Evolutionary conservation across 805 yeast species (phyloP).

Genomic region (Spencermartinsiella europaea): DNA sequence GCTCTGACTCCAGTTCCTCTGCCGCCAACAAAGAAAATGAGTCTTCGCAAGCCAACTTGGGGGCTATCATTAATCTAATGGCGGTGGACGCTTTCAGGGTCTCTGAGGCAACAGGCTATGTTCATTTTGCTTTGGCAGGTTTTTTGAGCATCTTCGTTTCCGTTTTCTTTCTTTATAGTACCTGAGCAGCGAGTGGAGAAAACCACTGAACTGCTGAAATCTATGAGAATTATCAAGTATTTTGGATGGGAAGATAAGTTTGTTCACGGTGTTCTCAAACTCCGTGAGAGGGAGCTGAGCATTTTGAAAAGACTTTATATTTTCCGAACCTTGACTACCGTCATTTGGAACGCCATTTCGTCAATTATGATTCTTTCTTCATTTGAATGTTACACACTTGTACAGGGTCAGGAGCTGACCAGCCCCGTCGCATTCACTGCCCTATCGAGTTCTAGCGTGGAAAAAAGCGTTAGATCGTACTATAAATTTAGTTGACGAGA

Average conservation of each 20-base stretch:
- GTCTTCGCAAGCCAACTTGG: conserved; percentile 53
- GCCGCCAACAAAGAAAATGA: too few relatives aligned
- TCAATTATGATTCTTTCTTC: conserved; percentile 73
- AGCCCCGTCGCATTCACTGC: conserved; percentile 95
- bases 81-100: conserved; percentile 95
- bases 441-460: conserved; percentile 56
- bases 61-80: conserved; percentile 89
- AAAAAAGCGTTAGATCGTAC: too few relatives aligned
- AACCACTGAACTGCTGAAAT: conserved; percentile 85
- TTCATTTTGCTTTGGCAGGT: conserved; percentile 77
- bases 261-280: conserved; percentile 58
- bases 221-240: conserved; percentile 88
- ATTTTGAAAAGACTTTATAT: conserved; percentile 53
- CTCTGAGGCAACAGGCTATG: conserved; percentile 86
- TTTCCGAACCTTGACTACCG: conserved; percentile 61
- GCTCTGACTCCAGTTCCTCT: conserved; percentile 14
- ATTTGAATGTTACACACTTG: conserved; percentile 72
- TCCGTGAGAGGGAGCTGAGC: conserved; percentile 70
- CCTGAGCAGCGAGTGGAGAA: conserved; percentile 94
- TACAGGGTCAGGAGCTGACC: conserved; percentile 67
- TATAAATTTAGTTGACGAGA: too few relatives aligned
- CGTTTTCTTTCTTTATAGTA: conserved; percentile 57
- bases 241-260: conserved; percentile 95
- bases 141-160: conserved; percentile 65
- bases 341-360: conserved; percentile 80